phyloP scores from a whole-genome alignment of 23 red algal genomes.

The Cyanidiococcus yangmingshanensis region DNA sequence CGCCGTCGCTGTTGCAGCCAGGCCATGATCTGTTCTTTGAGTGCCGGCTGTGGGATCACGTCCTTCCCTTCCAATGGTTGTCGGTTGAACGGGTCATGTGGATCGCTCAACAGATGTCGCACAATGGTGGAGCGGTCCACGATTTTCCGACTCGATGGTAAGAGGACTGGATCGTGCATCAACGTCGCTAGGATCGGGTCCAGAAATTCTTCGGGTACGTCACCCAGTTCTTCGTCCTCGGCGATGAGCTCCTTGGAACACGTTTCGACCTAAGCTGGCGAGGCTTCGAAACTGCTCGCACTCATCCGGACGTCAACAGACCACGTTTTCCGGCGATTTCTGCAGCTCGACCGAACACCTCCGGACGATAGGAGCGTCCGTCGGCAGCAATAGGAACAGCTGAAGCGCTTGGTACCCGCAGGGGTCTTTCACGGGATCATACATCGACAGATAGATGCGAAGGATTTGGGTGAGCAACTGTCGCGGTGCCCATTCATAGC shows the following conservation, averaged over 20 bases:
- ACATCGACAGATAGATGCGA: conserved; percentile 43
- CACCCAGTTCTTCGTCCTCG: conserved; percentile 60
- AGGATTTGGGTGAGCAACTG: conserved; percentile 55
- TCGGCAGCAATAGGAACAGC: conserved; percentile 62
- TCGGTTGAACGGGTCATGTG: conserved; percentile 93
- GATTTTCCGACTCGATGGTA: conserved; percentile 76
- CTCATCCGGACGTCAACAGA: conserved; percentile 38
- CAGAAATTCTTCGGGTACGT: conserved; percentile 89
- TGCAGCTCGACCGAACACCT: conserved; percentile 50
- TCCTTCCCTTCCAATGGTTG: conserved; percentile 66
- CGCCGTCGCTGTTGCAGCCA: conserved; percentile 32
- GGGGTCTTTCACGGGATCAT: conserved; percentile 41
- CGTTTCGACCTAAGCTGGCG: conserved; percentile 18
- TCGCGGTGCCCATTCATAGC: conserved; percentile 79
- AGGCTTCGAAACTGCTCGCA: conserved; percentile 28
- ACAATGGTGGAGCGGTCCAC: conserved; percentile 84
- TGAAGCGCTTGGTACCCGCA: conserved; percentile 32
- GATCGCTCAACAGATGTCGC: conserved; percentile 82
- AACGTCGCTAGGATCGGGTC: conserved; percentile 84
- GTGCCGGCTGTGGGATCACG: conserved; percentile 53
- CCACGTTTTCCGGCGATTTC: conserved; percentile 29
- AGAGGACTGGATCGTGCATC: conserved; percentile 81
- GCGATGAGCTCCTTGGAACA: conserved; percentile 34
- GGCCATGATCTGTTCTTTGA: conserved; percentile 53
- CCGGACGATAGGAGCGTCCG: conserved; percentile 63